Percentiles rank a stretch among this genome's conserved stretches.
phyloP scores from a whole-genome alignment of 2,329 filamentous ascomycete genomes.

The Trichophaea hybrida region DNA sequence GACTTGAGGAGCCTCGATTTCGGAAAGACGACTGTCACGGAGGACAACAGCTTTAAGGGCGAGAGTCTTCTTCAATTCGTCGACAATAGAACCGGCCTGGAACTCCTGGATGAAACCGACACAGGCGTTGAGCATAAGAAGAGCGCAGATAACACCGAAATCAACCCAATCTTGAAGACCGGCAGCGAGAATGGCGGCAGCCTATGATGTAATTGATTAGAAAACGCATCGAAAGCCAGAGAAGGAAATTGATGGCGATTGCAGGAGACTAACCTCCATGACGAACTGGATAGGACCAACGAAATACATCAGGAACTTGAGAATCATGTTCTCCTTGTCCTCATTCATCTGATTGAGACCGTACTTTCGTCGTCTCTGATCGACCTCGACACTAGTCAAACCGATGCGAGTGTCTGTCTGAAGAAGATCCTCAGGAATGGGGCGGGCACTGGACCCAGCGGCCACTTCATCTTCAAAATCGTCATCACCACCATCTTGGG shows the following conservation, averaged over 20 bases:
- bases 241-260: not conserved
- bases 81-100: slow-evolving; percentile 79
- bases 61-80: slow-evolving; percentile 79
- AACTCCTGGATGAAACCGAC: slow-evolving; percentile 85
- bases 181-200: slow-evolving; percentile 64
- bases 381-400: slow-evolving; percentile 58
- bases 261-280: slow-evolving; percentile 55
- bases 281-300: slow-evolving; percentile 84
- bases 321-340: slow-evolving; percentile 68
- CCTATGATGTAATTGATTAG: slow-evolving; percentile 32
- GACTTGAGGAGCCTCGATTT: slow-evolving; percentile 69
- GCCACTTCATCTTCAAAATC: slow-evolving; percentile 43
- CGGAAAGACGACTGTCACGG: slow-evolving; percentile 61
- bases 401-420: slow-evolving; percentile 60
- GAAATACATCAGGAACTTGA: slow-evolving; percentile 74
- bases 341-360: slow-evolving; percentile 85
- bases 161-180: slow-evolving; percentile 83
- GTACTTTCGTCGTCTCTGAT: slow-evolving; percentile 50
- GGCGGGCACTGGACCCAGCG: slow-evolving; percentile 41
- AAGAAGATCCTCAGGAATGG: slow-evolving; percentile 59
- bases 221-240: not conserved
- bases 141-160: slow-evolving; percentile 76
- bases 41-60: slow-evolving; percentile 77
- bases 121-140: slow-evolving; percentile 67
- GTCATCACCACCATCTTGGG: slow-evolving; percentile 54